Evolutionary conservation across 2,329 filamentous ascomycete species (phyloP).

Genomic region (Emmonsiellopsis sp.): DNA sequence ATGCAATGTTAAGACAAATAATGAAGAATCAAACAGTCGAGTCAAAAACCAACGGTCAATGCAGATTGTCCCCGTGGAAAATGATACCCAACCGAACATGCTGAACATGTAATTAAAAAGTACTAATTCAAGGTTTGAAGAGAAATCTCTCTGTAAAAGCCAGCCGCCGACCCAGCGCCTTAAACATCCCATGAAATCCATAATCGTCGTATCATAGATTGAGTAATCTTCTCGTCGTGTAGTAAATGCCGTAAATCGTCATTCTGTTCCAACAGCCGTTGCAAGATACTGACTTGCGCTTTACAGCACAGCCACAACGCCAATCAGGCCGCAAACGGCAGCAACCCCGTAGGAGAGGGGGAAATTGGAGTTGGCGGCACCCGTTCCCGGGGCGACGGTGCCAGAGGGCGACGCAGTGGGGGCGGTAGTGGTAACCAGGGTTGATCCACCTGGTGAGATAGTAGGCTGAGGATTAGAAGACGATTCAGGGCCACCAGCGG

Average conservation of each 20-base stretch:
- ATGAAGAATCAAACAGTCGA: not conserved
- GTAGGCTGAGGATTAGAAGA: conserved; percentile 6
- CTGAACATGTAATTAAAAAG: not conserved
- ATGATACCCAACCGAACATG: not conserved
- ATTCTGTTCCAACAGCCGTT: not conserved
- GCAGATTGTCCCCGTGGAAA: too few species aligned
- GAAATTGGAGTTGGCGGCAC: conserved; percentile 12
- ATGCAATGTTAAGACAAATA: not conserved
- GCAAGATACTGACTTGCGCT: conserved; percentile 5
- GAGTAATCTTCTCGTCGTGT: not conserved
- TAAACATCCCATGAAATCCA: not conserved
- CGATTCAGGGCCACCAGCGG: conserved; percentile 38
- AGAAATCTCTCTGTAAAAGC: not conserved
- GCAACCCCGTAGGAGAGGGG: conserved; percentile 10
- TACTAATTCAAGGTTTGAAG: not conserved
- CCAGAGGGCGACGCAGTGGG: conserved; percentile 4
- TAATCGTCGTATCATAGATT: not conserved
- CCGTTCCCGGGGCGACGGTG: conserved; percentile 13
- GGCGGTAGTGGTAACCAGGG: not conserved
- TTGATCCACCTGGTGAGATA: conserved; percentile 1
- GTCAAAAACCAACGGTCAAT: not conserved
- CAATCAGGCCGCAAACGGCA: conserved; percentile 18
- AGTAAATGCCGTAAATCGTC: not conserved
- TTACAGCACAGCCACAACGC: conserved; percentile 16
- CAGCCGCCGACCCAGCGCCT: not conserved